Conservation (phyloP, 1,284 basidiomycete species). For the Pyrrhoderma noxium region DNA sequence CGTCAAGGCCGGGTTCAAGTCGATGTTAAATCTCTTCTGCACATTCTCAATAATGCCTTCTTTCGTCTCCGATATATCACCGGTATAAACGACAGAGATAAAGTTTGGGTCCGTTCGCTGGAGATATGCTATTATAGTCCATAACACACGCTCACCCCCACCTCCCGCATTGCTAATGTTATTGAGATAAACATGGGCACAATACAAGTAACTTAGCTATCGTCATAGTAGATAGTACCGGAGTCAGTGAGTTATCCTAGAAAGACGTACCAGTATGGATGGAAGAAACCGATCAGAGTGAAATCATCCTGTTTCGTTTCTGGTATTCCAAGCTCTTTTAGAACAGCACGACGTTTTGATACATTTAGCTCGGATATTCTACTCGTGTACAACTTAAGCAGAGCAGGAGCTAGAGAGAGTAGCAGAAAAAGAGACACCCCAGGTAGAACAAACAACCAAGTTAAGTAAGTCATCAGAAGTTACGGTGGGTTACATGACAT, state of each 20-base stretch:
- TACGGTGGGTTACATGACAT: too few species aligned
- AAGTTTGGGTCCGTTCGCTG: constrained; percentile 68
- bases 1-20: constrained; percentile 54
- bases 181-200: not conserved
- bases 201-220: too few species aligned
- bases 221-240: too few species aligned
- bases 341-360: not conserved
- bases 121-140: constrained; percentile 80
- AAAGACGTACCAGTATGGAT: constrained; percentile 82
- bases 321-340: constrained; percentile 10
- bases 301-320: constrained; percentile 3
- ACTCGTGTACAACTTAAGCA: not conserved
- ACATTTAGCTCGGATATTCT: constrained; percentile 1
- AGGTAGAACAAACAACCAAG: too few species aligned
- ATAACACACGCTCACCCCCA: constrained; percentile 94
- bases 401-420: not conserved
- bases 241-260: too few species aligned
- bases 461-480: too few species aligned
- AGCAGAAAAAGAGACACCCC: not conserved
- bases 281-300: constrained; percentile 80
- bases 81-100: constrained; percentile 86
- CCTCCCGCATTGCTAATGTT: constrained; percentile 85
- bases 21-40: constrained; percentile 82
- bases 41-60: constrained; percentile 78
- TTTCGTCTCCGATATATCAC: constrained; percentile 77